Evolutionary conservation across 768 basidiomycete species (phyloP), one percentile per base, ranked within the genome.

Genomic region (Pulveroboletus ravenelii): DNA sequence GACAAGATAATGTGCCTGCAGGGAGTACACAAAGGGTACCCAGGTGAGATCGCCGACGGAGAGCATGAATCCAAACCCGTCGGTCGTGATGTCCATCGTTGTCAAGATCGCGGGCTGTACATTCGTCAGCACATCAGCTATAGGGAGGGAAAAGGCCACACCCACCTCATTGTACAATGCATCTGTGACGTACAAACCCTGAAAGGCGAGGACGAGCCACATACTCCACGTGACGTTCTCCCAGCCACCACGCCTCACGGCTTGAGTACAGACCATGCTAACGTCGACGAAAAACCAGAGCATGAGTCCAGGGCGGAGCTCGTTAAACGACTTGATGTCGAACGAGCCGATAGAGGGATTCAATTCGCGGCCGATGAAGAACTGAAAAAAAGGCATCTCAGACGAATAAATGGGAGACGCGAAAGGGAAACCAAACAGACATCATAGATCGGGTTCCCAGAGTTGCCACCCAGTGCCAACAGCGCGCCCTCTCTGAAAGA

Each of bases 21-120:
- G 81, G 29, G 84, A 84, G 71, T 97, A 99, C 14, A 83, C 85
- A 70, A 97, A 95, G 10, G 95, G 95, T 10, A 99, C 90, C 88
- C 91, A 97, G 17, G 84, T 70, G 27, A 97, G 79, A 63, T 97
- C 93, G 37, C 96, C 95, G 41, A 95, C 79, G 5, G 92, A 72
- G 27, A 99, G 85, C 96, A 99, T 99, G 78, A 93, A 97, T 7
- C 96, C 96, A 62, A 98, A 97, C 10, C 96, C 96, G 60, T 99
- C 96, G 10, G 89, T 89, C 3, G 87, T 94, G 63, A 99, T 94
- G 63, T 99, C 96, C 90, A 99, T 99, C 4, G 88, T 93, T 1
- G 91, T 94, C 50, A 98, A 77, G 56, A 99, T 78, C 10, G 89
- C 87, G 2, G 89, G 79, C 91, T 96, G 57, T 20, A 37, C 0